These are phyloP conservation scores for Ensete glaucum DNA, from an alignment of 176 grass and related monocot species.

Conservation along the genomic window DNA sequence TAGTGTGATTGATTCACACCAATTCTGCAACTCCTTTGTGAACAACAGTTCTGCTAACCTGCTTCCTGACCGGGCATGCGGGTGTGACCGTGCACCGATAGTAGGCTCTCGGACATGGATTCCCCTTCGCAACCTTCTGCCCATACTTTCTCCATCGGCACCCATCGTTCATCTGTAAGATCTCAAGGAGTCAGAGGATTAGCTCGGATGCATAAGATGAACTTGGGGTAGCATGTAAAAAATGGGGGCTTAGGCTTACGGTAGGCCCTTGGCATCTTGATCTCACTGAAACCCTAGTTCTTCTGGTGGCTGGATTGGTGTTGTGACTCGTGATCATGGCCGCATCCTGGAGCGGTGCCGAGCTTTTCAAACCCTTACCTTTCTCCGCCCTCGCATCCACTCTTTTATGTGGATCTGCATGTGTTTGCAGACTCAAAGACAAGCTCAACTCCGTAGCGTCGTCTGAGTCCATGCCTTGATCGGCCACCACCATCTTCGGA, in stretches of 20 bases:
- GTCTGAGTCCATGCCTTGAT: neutral
- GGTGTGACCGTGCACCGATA: conserved; percentile 92
- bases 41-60: conserved; percentile 25
- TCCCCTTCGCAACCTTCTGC: conserved; percentile 95
- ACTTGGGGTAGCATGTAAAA: too few species aligned
- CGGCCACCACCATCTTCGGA: neutral
- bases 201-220: too few species aligned
- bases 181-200: too few species aligned
- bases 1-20: too few species aligned
- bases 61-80: conserved; percentile 85
- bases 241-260: conserved; percentile 29
- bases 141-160: conserved; percentile 97
- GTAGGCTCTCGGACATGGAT: conserved; percentile 89
- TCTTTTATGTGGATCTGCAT: conserved; percentile 7
- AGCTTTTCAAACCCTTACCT: conserved; percentile 16
- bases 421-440: conserved; percentile 52
- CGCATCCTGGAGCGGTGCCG: neutral
- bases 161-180: conserved; percentile 89
- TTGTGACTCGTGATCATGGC: conserved; percentile 44
- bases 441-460: conserved; percentile 56
- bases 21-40: too few species aligned
- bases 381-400: conserved; percentile 3
- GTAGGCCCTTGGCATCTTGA: conserved; percentile 85
- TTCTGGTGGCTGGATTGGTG: conserved; percentile 76
- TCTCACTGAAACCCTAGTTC: conserved; percentile 98